phyloP scores from a whole-genome alignment of 805 yeast species.

The Kluyveromyces siamensis region DNA sequence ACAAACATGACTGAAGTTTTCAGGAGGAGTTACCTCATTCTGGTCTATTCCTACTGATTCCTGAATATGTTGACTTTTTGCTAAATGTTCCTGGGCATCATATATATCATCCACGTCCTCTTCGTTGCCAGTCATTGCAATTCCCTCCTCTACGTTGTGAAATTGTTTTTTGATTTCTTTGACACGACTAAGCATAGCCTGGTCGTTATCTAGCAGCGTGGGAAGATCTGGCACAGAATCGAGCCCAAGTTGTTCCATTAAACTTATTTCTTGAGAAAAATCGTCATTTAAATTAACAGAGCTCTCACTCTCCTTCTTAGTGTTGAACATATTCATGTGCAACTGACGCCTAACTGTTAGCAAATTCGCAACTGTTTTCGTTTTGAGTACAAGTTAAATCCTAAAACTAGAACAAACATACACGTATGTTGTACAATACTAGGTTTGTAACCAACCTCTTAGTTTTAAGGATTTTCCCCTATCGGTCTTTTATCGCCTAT shows the following conservation, averaged over 20 bases:
- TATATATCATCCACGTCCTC: conserved; percentile 19
- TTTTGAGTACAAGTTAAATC: background rate
- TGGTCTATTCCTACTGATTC: background rate
- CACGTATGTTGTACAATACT: background rate
- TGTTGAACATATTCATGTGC: background rate
- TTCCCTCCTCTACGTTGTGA: conserved; percentile 1
- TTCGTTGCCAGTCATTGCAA: conserved; percentile 5
- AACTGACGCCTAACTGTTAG: background rate
- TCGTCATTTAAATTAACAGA: background rate
- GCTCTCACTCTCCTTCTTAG: background rate
- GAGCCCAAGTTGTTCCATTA: background rate
- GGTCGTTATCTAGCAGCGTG: background rate
- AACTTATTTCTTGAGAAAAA: background rate
- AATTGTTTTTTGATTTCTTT: conserved; percentile 1
- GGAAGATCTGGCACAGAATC: background rate
- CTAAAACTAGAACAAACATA: background rate
- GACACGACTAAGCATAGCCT: background rate
- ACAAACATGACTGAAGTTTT: conserved; percentile 81
- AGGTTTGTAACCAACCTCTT: too few species aligned
- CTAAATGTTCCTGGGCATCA: conserved; percentile 15
- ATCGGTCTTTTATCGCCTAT: too few species aligned
- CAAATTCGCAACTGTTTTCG: background rate
- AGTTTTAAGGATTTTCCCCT: too few species aligned
- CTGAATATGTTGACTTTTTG: conserved; percentile 8
- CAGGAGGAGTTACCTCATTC: conserved; percentile 51